Evolutionary conservation across 2,329 filamentous ascomycete genomes (phyloP).

Genomic region (Cladosporium cucumerinum): DNA sequence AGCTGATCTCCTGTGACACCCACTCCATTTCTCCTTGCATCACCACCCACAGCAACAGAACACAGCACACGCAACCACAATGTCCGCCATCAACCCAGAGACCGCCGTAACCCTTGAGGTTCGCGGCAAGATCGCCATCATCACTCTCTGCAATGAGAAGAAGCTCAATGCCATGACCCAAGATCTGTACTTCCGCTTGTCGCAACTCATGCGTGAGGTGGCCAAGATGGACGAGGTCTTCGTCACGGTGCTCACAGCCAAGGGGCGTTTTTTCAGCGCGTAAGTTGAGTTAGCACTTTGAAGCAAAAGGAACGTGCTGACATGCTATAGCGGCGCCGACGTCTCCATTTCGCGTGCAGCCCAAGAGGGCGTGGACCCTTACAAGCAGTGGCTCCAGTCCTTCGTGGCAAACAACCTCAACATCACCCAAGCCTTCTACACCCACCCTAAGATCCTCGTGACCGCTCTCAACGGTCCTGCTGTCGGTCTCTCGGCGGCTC

Average conservation of each 20-base stretch:
- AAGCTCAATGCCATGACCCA: slow-evolving; percentile 82
- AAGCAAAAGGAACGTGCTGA: not conserved
- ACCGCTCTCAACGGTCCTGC: slow-evolving; percentile 89
- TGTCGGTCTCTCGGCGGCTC: slow-evolving; percentile 80
- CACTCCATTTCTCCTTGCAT: not conserved
- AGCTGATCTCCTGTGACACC: not conserved
- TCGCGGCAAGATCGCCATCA: slow-evolving; percentile 68
- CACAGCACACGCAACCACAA: not conserved
- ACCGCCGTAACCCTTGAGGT: slow-evolving; percentile 59
- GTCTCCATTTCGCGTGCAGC: slow-evolving; percentile 55
- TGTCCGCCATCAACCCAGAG: slow-evolving; percentile 27
- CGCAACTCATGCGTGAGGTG: slow-evolving; percentile 70
- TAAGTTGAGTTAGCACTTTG: slow-evolving; percentile 44
- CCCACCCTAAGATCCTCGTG: slow-evolving; percentile 89
- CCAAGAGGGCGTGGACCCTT: slow-evolving; percentile 37
- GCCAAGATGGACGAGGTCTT: slow-evolving; percentile 75
- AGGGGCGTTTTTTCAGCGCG: slow-evolving; percentile 83
- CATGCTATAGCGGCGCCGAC: slow-evolving; percentile 66
- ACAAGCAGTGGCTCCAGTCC: slow-evolving; percentile 60
- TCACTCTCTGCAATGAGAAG: slow-evolving; percentile 79
- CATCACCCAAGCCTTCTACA: slow-evolving; percentile 84
- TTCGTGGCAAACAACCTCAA: slow-evolving; percentile 88
- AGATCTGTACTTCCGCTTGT: slow-evolving; percentile 73
- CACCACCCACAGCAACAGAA: not conserved
- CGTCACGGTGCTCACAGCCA: slow-evolving; percentile 80